These are phyloP conservation scores for Albophoma yamanashiensis DNA, from an alignment of 2,329 filamentous ascomycete species.

Conservation along the genomic window DNA sequence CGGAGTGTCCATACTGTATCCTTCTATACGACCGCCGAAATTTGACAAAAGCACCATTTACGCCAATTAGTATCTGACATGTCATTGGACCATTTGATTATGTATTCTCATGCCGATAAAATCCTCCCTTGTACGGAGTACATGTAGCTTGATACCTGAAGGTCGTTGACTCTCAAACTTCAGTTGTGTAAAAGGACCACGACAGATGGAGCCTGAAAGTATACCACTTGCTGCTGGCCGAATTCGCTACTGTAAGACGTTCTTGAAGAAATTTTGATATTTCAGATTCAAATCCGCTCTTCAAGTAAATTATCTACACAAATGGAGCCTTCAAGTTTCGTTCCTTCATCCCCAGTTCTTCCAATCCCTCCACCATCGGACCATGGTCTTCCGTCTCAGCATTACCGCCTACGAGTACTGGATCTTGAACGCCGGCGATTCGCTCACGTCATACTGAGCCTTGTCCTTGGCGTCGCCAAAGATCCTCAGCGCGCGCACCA, in stretches of 20 bases:
- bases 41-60: neutral
- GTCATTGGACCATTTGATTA: too few species aligned
- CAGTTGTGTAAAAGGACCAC: neutral
- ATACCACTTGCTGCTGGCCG: neutral
- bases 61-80: too few species aligned
- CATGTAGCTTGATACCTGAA: too few species aligned
- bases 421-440: conserved; percentile 33
- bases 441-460: conserved; percentile 34
- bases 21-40: too few species aligned
- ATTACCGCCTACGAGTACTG: conserved; percentile 20
- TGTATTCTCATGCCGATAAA: too few species aligned
- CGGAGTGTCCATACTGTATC: too few species aligned
- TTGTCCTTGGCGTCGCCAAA: conserved; percentile 34
- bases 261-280: neutral
- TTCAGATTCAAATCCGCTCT: neutral
- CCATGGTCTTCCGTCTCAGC: neutral
- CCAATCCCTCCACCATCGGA: neutral
- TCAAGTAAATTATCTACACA: neutral
- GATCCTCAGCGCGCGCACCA: conserved; percentile 36
- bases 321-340: neutral
- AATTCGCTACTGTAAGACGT: neutral
- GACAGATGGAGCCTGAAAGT: neutral
- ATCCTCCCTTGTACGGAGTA: too few species aligned
- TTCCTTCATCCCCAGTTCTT: neutral
- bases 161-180: neutral